phyloP scores from a whole-genome alignment of 1,284 basidiomycete species.

The Fomitopsis schrenkii region DNA sequence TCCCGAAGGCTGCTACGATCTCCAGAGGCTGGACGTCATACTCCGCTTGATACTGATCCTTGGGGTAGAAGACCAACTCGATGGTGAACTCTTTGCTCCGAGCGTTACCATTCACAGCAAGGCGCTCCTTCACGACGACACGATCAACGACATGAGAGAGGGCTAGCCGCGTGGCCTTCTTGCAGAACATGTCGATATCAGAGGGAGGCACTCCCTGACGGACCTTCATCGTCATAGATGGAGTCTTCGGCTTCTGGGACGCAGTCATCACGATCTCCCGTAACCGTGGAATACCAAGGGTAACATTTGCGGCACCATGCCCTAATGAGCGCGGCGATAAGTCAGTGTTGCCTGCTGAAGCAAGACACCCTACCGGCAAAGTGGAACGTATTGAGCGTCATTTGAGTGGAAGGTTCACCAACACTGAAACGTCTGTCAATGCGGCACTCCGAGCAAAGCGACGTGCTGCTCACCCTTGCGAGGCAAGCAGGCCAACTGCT shows the following conservation, averaged over 20 bases:
- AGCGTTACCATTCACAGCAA: conserved; percentile 63
- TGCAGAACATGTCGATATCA: conserved; percentile 82
- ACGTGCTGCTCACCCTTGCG: conserved; percentile 72
- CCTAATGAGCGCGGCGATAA: conserved; percentile 41
- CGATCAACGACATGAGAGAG: conserved; percentile 89
- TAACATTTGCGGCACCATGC: conserved; percentile 99
- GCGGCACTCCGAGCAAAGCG: not conserved
- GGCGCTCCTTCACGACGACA: conserved; percentile 79
- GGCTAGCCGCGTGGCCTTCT: conserved; percentile 82
- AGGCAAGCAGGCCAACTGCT: conserved; percentile 96
- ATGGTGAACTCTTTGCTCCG: conserved; percentile 85
- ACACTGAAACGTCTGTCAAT: conserved; percentile 50
- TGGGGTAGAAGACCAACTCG: conserved; percentile 84
- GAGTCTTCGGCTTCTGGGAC: conserved; percentile 94
- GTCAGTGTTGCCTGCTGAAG: conserved; percentile 6
- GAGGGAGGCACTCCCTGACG: conserved; percentile 47
- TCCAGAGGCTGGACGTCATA: conserved; percentile 78
- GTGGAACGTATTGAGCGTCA: conserved; percentile 99
- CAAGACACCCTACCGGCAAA: conserved; percentile 71
- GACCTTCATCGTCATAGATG: conserved; percentile 94
- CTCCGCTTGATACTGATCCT: conserved; percentile 81
- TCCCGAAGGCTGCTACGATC: conserved; percentile 72
- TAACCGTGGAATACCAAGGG: conserved; percentile 96
- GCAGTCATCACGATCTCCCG: conserved; percentile 99
- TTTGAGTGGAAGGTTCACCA: conserved; percentile 98